These are phyloP conservation scores for Blastomyces parvus DNA, from an alignment of 2,329 filamentous ascomycete genomes.

Conservation along the genomic window DNA sequence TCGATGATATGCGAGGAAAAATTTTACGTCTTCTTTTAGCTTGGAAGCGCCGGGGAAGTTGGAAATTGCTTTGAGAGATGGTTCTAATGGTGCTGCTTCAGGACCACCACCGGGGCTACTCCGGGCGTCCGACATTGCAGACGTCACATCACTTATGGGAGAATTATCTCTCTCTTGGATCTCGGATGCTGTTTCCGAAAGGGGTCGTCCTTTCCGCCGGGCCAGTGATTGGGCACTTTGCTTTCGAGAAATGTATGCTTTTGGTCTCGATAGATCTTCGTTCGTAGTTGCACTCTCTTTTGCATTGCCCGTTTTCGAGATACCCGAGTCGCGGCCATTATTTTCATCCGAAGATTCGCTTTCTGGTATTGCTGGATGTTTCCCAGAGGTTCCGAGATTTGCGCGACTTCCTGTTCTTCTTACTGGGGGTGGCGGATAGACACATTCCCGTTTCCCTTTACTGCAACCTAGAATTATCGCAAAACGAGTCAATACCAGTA, in stretches of 20 bases:
- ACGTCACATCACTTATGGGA: slow-evolving; percentile 43
- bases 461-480: slow-evolving; percentile 55
- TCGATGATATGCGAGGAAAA: slow-evolving; percentile 68
- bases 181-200: slow-evolving; percentile 28
- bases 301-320: slow-evolving; percentile 30
- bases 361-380: slow-evolving; percentile 33
- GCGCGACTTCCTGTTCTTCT: slow-evolving; percentile 35
- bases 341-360: slow-evolving; percentile 45
- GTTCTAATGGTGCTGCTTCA: slow-evolving; percentile 11
- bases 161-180: slow-evolving; percentile 41
- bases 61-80: slow-evolving; percentile 19
- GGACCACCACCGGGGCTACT: slow-evolving; percentile 20
- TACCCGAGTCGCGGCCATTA: slow-evolving; percentile 33
- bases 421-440: slow-evolving; percentile 62
- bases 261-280: slow-evolving; percentile 19
- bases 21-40: slow-evolving; percentile 57
- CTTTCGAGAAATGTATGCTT: slow-evolving; percentile 20
- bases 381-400: slow-evolving; percentile 35
- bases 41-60: slow-evolving; percentile 21
- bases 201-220: slow-evolving; percentile 21
- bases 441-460: slow-evolving; percentile 83
- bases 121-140: slow-evolving; percentile 26
- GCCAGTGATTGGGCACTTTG: slow-evolving; percentile 25
- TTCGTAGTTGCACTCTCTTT: slow-evolving; percentile 34
- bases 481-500: slow-evolving; percentile 11